phyloP scores from a whole-genome alignment of 106 monocot species.

The Dioscorea zingiberensis region DNA sequence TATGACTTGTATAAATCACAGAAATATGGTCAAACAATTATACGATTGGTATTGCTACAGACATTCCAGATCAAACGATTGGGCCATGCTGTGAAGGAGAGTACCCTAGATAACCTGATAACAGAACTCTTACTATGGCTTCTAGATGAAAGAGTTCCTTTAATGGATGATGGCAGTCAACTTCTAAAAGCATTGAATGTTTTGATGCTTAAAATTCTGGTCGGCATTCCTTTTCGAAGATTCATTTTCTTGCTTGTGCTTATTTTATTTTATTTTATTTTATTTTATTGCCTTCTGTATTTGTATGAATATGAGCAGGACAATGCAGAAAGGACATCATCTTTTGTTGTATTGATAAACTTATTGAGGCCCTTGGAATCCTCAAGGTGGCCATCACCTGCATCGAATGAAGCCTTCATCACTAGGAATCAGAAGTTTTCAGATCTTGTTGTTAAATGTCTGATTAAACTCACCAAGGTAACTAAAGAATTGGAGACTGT shows the following conservation, averaged over 20 bases:
- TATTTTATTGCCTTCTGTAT: not conserved
- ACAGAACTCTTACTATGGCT: conserved; percentile 98
- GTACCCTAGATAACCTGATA: conserved; percentile 81
- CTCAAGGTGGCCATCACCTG: conserved; percentile 81
- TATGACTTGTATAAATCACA: not conserved
- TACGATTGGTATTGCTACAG: conserved; percentile 33
- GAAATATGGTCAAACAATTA: not conserved
- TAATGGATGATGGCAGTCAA: conserved; percentile 98
- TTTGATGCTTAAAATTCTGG: conserved; percentile 99
- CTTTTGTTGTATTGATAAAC: conserved; percentile 92
- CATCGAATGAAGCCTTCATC: conserved; percentile 51
- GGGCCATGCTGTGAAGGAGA: conserved; percentile 80
- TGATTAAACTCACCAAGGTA: conserved; percentile 96
- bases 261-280: not conserved
- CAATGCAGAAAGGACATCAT: conserved; percentile 94
- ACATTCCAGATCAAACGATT: conserved; percentile 91
- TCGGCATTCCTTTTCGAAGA: conserved; percentile 11
- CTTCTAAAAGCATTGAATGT: conserved; percentile 94
- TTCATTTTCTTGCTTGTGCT: not conserved
- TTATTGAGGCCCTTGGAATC: conserved; percentile 82
- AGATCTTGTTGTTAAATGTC: conserved; percentile 95
- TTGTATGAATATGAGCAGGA: conserved; percentile 49
- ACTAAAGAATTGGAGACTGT: not conserved
- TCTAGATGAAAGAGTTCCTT: conserved; percentile 94
- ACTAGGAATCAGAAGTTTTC: conserved; percentile 90